Evolutionary conservation across 805 yeast species (phyloP).

Genomic region (Starmerella gropengiesseri): DNA sequence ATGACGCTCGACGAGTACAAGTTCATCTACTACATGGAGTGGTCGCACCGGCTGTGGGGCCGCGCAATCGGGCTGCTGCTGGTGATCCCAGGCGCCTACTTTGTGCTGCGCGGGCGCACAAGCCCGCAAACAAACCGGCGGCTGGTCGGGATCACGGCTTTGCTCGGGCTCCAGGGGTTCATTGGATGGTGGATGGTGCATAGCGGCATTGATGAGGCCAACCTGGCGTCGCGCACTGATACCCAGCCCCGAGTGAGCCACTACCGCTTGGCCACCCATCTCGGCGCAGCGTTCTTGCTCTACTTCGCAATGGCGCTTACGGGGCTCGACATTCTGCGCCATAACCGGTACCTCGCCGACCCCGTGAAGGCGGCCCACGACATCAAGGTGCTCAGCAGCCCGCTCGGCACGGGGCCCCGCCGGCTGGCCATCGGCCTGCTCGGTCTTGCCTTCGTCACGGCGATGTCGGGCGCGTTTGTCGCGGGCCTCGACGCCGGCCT

Average conservation of each 20-base stretch:
- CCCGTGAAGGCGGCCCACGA: conserved; percentile 47
- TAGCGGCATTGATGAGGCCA: conserved; percentile 78
- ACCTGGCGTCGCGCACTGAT: conserved; percentile 56
- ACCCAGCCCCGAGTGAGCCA: conserved; percentile 97
- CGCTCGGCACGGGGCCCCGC: conserved; percentile 49
- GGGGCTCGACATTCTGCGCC: conserved; percentile 73
- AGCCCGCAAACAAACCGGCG: conserved; percentile 56
- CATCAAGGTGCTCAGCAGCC: conserved; percentile 50
- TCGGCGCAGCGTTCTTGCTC: conserved; percentile 82
- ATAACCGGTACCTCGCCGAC: conserved; percentile 53
- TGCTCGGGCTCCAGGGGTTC: conserved; percentile 87
- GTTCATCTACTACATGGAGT: conserved; percentile 92
- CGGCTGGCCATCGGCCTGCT: conserved; percentile 45
- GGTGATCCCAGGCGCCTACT: conserved; percentile 75
- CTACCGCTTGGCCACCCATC: conserved; percentile 84
- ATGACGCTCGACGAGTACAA: conserved; percentile 86
- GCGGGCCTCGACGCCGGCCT: conserved; percentile 98
- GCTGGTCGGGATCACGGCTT: conserved; percentile 57
- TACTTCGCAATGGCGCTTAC: conserved; percentile 86
- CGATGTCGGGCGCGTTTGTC: conserved; percentile 95
- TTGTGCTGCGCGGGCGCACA: conserved; percentile 54
- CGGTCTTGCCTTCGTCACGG: conserved; percentile 69
- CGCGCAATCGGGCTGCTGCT: conserved; percentile 78
- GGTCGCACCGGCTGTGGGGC: conserved; percentile 92
- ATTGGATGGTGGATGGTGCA: conserved; percentile 99